phyloP scores from a whole-genome alignment of 352 stramenopile genomes.

The Phytophthora macrochlamydospora region DNA sequence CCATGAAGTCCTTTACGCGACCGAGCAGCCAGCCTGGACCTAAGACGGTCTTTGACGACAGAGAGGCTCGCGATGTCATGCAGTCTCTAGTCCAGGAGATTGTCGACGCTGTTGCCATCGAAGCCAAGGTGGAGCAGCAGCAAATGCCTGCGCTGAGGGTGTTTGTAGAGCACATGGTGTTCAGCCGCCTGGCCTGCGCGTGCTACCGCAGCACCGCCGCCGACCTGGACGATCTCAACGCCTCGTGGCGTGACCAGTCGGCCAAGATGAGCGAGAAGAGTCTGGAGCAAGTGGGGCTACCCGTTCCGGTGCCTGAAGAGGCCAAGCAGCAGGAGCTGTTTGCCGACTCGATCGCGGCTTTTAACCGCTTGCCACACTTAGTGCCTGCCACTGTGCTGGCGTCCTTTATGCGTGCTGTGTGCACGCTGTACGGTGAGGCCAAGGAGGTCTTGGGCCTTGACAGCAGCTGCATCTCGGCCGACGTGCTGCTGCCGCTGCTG shows the following conservation, averaged over 20 bases:
- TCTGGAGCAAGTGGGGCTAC: slow-evolving; percentile 64
- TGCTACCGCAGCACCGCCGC: slow-evolving; percentile 61
- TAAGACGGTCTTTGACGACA: slow-evolving; percentile 51
- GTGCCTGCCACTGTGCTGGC: slow-evolving; percentile 71
- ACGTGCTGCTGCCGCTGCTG: slow-evolving; percentile 77
- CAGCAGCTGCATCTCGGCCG: slow-evolving; percentile 67
- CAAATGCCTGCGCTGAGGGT: slow-evolving; percentile 36
- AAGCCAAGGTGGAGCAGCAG: slow-evolving; percentile 36
- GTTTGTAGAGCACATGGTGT: slow-evolving; percentile 83
- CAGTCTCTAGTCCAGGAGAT: slow-evolving; percentile 72
- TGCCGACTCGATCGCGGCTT: slow-evolving; percentile 58
- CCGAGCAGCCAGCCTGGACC: slow-evolving; percentile 26
- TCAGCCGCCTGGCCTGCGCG: slow-evolving; percentile 63
- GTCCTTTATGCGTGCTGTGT: slow-evolving; percentile 66
- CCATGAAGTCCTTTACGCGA: slow-evolving; percentile 58
- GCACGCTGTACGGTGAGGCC: slow-evolving; percentile 72
- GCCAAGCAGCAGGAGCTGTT: slow-evolving; percentile 44
- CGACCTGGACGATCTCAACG: slow-evolving; percentile 76
- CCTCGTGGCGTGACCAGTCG: slow-evolving; percentile 62
- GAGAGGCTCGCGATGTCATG: slow-evolving; percentile 67
- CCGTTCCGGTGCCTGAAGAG: slow-evolving; percentile 36
- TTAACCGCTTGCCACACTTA: slow-evolving; percentile 74
- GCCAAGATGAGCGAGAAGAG: slow-evolving; percentile 43
- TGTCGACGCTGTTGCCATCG: slow-evolving; percentile 50
- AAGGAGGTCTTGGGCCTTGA: slow-evolving; percentile 47